A percentile compares a stretch with the other conserved stretches of the same genome.
Conservation (phyloP, 2,329 filamentous ascomycete species). For the Xylariaceae sp. region DNA sequence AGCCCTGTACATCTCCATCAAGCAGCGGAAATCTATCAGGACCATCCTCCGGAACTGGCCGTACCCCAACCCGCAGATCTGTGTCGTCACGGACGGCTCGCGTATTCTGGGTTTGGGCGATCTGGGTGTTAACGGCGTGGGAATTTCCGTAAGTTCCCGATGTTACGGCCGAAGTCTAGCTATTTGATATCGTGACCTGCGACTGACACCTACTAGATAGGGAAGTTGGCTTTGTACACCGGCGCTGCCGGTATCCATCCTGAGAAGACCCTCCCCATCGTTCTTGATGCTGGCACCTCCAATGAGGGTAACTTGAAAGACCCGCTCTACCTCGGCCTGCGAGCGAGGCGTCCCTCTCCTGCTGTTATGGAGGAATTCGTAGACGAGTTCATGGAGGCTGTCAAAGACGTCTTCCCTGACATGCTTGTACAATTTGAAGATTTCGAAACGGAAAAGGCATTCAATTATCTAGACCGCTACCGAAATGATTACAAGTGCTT, state of each 20-base stretch:
- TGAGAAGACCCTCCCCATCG: constrained; percentile 72
- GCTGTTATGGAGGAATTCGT: constrained; percentile 86
- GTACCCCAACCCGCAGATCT: constrained; percentile 85
- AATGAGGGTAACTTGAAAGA: constrained; percentile 66
- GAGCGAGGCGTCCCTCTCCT: constrained; percentile 74
- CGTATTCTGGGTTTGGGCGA: constrained; percentile 91
- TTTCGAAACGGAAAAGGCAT: constrained; percentile 89
- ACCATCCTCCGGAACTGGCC: constrained; percentile 94
- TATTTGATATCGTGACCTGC: not conserved
- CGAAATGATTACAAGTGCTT: constrained; percentile 89
- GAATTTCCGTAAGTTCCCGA: constrained; percentile 71
- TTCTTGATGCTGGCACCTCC: constrained; percentile 64
- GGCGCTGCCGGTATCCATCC: constrained; percentile 94
- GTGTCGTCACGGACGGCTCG: constrained; percentile 93
- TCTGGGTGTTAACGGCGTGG: constrained; percentile 94
- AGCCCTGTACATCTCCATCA: constrained; percentile 92
- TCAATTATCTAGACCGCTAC: constrained; percentile 89
- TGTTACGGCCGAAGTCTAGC: constrained; percentile 1
- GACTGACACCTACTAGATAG: constrained; percentile 53
- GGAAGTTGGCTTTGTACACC: constrained; percentile 93
- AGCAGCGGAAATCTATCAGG: constrained; percentile 85
- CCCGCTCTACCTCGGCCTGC: constrained; percentile 84
- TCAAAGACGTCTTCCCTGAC: constrained; percentile 67
- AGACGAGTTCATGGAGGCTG: constrained; percentile 94
- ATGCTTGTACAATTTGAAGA: constrained; percentile 92